Percentiles rank a stretch among this genome's conserved stretches.
Conservation (phyloP, 441 rosid genomes). For the Dalechampia spathulata region DNA sequence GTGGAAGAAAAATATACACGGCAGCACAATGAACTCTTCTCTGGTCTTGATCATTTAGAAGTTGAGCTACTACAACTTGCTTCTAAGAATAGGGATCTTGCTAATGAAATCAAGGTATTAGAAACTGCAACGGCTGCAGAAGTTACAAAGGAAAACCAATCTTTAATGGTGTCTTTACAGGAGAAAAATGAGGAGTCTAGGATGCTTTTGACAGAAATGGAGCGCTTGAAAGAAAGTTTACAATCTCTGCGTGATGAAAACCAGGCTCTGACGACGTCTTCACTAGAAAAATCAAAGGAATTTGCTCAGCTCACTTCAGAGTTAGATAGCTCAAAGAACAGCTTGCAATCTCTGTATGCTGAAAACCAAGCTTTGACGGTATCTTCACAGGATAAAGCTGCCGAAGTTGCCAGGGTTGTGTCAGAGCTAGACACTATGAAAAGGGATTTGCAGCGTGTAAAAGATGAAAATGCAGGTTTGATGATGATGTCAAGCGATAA, state of each 20-base stretch:
- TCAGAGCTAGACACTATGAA: conserved; percentile 14
- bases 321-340: conserved; percentile 39
- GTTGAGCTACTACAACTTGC: conserved; percentile 49
- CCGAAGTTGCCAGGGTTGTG: conserved; percentile 25
- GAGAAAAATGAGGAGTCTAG: conserved; percentile 9
- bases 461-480: conserved; percentile 17
- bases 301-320: conserved; percentile 38
- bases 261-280: conserved; percentile 10
- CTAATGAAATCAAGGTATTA: conserved; percentile 48
- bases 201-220: conserved; percentile 13
- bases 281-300: background rate
- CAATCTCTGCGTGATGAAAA: conserved; percentile 19
- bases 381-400: conserved; percentile 47
- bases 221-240: conserved; percentile 15
- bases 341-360: conserved; percentile 29
- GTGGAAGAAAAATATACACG: conserved; percentile 46
- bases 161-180: conserved; percentile 16
- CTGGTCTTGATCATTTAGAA: conserved; percentile 54
- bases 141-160: conserved; percentile 27
- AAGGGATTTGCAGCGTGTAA: conserved; percentile 11
- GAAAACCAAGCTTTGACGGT: conserved; percentile 47
- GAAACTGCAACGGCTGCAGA: conserved; percentile 49
- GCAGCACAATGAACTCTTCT: conserved; percentile 41
- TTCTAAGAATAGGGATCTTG: conserved; percentile 47
- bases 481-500: conserved; percentile 8